Evolutionary conservation across 306 rosid species (phyloP), one percentile per base, ranked within the genome.

Genomic region (Dalbergia cultrata): DNA sequence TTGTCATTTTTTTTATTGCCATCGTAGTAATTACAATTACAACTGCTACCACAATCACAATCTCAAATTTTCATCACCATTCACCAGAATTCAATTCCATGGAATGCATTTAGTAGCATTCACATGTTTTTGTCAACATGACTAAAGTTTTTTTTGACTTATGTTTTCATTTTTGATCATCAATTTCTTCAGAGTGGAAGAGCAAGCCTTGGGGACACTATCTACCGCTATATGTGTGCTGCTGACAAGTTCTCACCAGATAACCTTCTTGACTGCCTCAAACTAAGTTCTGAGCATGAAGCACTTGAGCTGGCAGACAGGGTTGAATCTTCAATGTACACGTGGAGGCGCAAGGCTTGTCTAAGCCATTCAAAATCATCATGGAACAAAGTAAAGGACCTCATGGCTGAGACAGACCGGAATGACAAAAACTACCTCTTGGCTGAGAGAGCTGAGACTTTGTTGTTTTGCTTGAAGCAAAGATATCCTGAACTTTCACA

Each of bases 261-360:
- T 10, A 10, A 84, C 58, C 90, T 93, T 43, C 92, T 96, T 26
- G 90, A 92, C 57, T 54, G 85, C 72, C 91, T 96, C 66, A 86
- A 90, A 54, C 77, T 93, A 60, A 89, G 87, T 67, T 90, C 97
- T 1, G 99, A 96, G 78, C 99, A 89, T 58, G 99, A 96, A 81
- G 99, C 98, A 44, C 97, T 96, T 16, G 91, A 90, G 78, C 90
- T 96, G 43, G 93, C 97, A 9, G 97, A 96, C 70, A 88, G 80
- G 65, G 93, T 92, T 6, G 98, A 96, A 78, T 88, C 99, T 10
- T 96, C 99, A 11, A 93, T 93, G 99, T 92, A 90, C 83, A 93
- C 99, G 60, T 96, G 98, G 99, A 86, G 99, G 60, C 90, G 98
- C 13, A 96, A 96, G 78, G 84, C 99, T 33, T 96, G 99, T 72